These are phyloP conservation scores for Crithidia thermophila DNA, from an alignment of 208 protist genomes.

Conservation along the genomic window DNA sequence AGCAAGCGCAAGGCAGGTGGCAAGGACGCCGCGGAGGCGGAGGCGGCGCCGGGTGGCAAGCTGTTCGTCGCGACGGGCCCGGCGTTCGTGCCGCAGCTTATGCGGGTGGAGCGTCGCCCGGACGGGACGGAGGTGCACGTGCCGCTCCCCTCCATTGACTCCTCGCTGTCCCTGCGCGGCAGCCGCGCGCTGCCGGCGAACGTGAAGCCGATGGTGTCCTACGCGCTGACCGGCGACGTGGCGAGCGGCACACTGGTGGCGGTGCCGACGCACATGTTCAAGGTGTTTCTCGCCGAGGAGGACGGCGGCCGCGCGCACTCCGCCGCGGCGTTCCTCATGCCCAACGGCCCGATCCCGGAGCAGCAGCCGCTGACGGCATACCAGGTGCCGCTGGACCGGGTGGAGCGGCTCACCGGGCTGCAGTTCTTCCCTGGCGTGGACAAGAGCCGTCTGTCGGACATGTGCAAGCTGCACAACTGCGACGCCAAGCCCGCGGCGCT, in stretches of 20 bases:
- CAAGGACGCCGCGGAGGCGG: slow-evolving; percentile 16
- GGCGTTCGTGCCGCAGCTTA: slow-evolving; percentile 55
- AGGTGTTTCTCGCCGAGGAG: slow-evolving; percentile 68
- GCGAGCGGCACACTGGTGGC: slow-evolving; percentile 44
- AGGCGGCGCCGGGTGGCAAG: slow-evolving; percentile 13
- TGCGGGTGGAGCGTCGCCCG: slow-evolving; percentile 42
- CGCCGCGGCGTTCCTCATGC: slow-evolving; percentile 75
- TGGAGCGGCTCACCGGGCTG: slow-evolving; percentile 74
- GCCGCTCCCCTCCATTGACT: slow-evolving; percentile 5
- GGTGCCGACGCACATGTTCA: slow-evolving; percentile 88
- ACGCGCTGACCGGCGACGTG: slow-evolving; percentile 64
- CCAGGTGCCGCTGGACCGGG: slow-evolving; percentile 55
- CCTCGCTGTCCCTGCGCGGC: slow-evolving; percentile 11
- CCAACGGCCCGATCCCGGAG: slow-evolving; percentile 69
- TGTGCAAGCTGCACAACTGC: slow-evolving; percentile 62
- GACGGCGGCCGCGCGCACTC: slow-evolving; percentile 32
- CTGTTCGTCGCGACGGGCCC: slow-evolving; percentile 62
- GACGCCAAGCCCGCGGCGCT: slow-evolving; percentile 40
- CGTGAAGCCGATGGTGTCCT: slow-evolving; percentile 46
- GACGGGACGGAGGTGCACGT: slow-evolving; percentile 31
- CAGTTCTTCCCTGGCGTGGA: slow-evolving; percentile 70
- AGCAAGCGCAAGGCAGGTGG: neutral
- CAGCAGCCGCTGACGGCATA: slow-evolving; percentile 73
- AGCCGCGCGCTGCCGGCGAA: slow-evolving; percentile 4
- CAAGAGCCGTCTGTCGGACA: slow-evolving; percentile 37